Percentiles rank a stretch among this genome's conserved stretches.
Evolutionary conservation across 352 stramenopile genomes (phyloP).

Genomic region (Pythium phragmiticola): DNA sequence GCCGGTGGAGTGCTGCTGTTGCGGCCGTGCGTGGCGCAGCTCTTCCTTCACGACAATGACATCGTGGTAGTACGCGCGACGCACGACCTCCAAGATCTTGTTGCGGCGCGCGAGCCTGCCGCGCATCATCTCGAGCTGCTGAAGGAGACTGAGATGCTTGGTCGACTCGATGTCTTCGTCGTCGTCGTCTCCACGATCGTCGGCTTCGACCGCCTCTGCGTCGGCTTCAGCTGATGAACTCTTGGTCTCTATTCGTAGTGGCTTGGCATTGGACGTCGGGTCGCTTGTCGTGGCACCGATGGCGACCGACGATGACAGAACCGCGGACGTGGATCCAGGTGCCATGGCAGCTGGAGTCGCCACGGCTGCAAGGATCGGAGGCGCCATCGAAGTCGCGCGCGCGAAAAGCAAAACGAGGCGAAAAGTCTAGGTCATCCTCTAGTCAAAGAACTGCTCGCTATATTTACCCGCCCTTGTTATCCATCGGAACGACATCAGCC

Average conservation of each 20-base stretch:
- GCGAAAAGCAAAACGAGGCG: neutral
- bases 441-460: neutral
- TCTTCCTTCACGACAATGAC: constrained; percentile 85
- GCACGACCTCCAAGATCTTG: constrained; percentile 71
- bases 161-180: constrained; percentile 35
- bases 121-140: constrained; percentile 66
- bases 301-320: constrained; percentile 1
- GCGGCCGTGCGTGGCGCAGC: constrained; percentile 36
- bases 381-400: neutral
- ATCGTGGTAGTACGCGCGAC: constrained; percentile 78
- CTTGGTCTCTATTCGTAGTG: neutral
- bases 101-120: constrained; percentile 69
- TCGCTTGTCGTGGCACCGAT: neutral
- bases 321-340: too few relatives aligned
- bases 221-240: neutral
- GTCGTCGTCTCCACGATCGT: constrained; percentile 18
- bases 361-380: neutral
- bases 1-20: neutral
- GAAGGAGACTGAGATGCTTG: constrained; percentile 34
- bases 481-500: neutral
- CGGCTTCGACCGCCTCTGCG: constrained; percentile 5
- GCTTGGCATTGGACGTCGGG: neutral
- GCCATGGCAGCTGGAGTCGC: too few relatives aligned
- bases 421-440: neutral
- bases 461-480: neutral